phyloP scores from a whole-genome alignment of 495 filamentous ascomycete genomes.

The Aspergillus conjunctus region DNA sequence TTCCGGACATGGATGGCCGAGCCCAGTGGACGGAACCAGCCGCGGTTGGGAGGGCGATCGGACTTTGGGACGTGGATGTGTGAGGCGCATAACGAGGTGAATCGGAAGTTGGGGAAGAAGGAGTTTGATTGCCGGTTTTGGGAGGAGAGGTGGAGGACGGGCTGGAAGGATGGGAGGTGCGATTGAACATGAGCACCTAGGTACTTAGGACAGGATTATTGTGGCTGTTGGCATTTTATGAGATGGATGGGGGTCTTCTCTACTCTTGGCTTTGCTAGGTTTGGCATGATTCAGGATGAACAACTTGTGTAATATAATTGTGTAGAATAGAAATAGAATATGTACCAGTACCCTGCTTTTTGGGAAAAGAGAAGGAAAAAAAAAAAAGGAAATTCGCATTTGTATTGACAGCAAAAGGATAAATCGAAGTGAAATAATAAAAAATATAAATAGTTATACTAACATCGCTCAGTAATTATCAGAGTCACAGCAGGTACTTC shows the following conservation, averaged over 20 bases:
- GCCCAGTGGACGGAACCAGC: conserved; percentile 60
- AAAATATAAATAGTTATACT: conserved; percentile 23
- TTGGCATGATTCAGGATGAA: conserved; percentile 4
- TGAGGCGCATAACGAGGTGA: conserved; percentile 96
- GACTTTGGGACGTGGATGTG: conserved; percentile 95
- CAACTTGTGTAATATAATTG: background rate
- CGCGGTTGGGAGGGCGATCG: conserved; percentile 63
- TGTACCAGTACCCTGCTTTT: background rate
- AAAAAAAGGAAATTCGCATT: conserved; percentile 11
- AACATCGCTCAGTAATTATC: conserved; percentile 35
- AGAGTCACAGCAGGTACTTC: conserved; percentile 31
- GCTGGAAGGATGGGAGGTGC: conserved; percentile 84
- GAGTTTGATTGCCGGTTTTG: conserved; percentile 88
- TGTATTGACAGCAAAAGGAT: conserved; percentile 15
- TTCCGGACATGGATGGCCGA: conserved; percentile 80
- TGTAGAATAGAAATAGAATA: conserved; percentile 12
- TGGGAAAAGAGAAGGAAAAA: background rate
- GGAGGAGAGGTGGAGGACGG: conserved; percentile 93
- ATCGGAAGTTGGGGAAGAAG: conserved; percentile 87
- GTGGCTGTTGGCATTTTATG: background rate
- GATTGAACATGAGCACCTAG: conserved; percentile 39
- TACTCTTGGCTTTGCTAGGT: conserved; percentile 11
- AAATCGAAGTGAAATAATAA: conserved; percentile 11
- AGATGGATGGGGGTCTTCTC: background rate
- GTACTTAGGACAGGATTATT: background rate